These are phyloP conservation scores for Fagus crenata DNA, from an alignment of 306 rosid genomes.

Conservation along the genomic window DNA sequence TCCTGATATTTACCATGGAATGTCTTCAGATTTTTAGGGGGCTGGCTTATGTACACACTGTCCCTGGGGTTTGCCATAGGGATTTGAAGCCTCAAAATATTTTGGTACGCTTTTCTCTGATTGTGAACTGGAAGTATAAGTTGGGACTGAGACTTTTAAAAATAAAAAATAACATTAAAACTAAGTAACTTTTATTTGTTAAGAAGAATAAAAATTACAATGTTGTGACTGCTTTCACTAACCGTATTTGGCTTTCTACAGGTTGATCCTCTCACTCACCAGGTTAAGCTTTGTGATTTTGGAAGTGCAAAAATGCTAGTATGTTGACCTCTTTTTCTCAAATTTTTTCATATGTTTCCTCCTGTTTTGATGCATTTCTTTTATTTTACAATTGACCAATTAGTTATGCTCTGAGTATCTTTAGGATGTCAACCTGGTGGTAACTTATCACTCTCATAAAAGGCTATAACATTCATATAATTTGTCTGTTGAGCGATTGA, in stretches of 20 bases:
- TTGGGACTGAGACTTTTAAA: neutral
- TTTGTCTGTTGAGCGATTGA: too few relatives aligned
- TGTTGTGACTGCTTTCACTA: conserved; percentile 21
- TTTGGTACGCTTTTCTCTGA: conserved; percentile 56
- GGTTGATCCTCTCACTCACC: conserved; percentile 97
- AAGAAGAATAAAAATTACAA: neutral
- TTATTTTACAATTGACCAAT: neutral
- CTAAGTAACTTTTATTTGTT: neutral
- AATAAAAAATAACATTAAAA: neutral
- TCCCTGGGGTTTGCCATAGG: conserved; percentile 93
- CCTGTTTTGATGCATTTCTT: neutral
- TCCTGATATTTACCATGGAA: conserved; percentile 17
- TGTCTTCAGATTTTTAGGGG: conserved; percentile 83
- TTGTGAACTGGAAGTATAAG: conserved; percentile 16
- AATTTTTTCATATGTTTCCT: conserved; percentile 15
- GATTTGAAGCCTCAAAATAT: conserved; percentile 96
- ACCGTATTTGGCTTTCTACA: conserved; percentile 35
- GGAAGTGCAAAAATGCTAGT: conserved; percentile 98
- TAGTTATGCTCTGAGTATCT: neutral
- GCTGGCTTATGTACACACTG: conserved; percentile 83
- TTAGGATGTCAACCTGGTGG: conserved; percentile 12
- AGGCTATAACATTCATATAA: neutral
- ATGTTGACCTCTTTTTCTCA: conserved; percentile 38
- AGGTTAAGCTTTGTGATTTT: conserved; percentile 93
- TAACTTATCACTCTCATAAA: conserved; percentile 11